Percentiles rank a stretch among this genome's conserved stretches.
These are phyloP conservation scores for Pythium periplocum DNA, from an alignment of 352 stramenopile species.

Conservation along the genomic window DNA sequence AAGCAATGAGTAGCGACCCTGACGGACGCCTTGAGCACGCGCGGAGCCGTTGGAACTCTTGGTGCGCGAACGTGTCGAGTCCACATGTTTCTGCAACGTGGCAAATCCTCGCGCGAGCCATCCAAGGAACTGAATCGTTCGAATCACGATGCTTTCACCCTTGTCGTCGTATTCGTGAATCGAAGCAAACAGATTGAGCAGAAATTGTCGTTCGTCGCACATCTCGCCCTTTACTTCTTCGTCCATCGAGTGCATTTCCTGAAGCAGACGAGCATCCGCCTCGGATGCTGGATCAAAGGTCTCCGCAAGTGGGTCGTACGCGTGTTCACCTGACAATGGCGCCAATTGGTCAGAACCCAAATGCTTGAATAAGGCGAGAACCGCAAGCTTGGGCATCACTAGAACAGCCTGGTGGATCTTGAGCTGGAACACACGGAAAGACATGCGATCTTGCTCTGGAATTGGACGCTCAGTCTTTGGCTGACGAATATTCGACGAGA, in stretches of 20 bases:
- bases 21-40: background rate
- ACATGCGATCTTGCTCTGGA: constrained; percentile 82
- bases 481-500: constrained; percentile 83
- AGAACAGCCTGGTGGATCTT: constrained; percentile 82
- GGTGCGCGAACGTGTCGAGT: constrained; percentile 16
- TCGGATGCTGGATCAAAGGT: constrained; percentile 26
- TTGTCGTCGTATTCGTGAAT: constrained; percentile 88
- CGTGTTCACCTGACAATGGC: constrained; percentile 10
- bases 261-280: constrained; percentile 46
- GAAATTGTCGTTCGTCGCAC: constrained; percentile 70
- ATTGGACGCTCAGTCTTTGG: constrained; percentile 78
- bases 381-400: constrained; percentile 58
- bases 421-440: constrained; percentile 77
- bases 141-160: constrained; percentile 79
- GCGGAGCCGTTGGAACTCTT: constrained; percentile 1
- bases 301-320: constrained; percentile 30
- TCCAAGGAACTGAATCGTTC: constrained; percentile 77
- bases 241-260: constrained; percentile 51
- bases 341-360: constrained; percentile 51
- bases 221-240: constrained; percentile 65
- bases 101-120: constrained; percentile 72
- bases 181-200: constrained; percentile 79
- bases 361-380: constrained; percentile 70
- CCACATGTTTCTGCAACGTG: constrained; percentile 50
- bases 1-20: constrained; percentile 53